Conservation (phyloP, 1,284 basidiomycete genomes). For the Microbotryum scabiosae region DNA sequence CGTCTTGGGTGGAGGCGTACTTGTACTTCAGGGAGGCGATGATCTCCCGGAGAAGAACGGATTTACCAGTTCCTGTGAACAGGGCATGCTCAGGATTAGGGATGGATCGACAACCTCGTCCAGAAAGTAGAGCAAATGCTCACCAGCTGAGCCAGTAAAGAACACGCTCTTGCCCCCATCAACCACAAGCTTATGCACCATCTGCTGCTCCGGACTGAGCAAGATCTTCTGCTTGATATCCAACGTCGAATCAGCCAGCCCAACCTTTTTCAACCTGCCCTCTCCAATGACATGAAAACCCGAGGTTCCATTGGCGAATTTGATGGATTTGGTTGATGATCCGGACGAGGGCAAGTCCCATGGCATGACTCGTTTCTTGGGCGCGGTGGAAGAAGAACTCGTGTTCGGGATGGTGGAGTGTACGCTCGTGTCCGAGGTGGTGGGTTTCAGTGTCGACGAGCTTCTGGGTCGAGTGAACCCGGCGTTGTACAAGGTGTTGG, state of each 20-base stretch:
- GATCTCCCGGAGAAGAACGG: conserved; percentile 82
- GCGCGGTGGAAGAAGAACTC: not conserved
- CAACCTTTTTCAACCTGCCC: conserved; percentile 10
- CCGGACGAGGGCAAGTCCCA: conserved; percentile 11
- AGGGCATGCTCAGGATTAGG: conserved; percentile 7
- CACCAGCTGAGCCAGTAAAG: conserved; percentile 94
- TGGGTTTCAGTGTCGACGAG: not conserved
- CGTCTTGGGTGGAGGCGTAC: conserved; percentile 46
- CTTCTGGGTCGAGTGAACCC: not conserved
- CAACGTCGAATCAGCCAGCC: conserved; percentile 11
- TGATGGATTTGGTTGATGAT: conserved; percentile 14
- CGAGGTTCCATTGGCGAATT: conserved; percentile 2
- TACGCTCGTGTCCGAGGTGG: not conserved
- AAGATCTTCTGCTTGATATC: conserved; percentile 43
- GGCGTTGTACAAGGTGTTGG: conserved; percentile 12
- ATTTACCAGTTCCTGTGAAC: conserved; percentile 80
- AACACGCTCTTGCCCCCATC: conserved; percentile 70
- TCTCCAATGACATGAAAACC: not conserved
- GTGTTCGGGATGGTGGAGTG: not conserved
- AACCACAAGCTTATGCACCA: conserved; percentile 65
- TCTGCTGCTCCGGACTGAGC: conserved; percentile 72
- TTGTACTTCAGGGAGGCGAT: conserved; percentile 56
- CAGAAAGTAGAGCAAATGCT: too few species aligned
- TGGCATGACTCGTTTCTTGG: conserved; percentile 20
- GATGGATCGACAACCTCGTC: too few species aligned